Evolutionary conservation across 1,139 yeast genomes (phyloP), one percentile per base, ranked within the genome.

Genomic region (Pichia sorboxylosa): DNA sequence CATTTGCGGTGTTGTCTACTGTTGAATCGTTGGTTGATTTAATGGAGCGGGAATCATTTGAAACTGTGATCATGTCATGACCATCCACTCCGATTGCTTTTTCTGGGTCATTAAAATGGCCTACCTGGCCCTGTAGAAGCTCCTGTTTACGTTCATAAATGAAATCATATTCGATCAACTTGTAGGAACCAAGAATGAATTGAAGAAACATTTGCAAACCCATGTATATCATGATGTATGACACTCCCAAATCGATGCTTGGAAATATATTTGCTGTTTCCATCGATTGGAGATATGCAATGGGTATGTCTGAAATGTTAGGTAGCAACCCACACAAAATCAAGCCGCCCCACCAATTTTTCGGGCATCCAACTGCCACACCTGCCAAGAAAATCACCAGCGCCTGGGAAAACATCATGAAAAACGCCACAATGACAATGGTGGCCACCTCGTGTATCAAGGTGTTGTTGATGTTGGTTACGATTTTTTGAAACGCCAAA

Each of bases 221-320:
- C 36, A 81, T 61, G 47, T 77, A 83, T 29, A 87, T 77, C 51
- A 87, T 78, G 15, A 83, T 78, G 53, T 81, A 84, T 0, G 96
- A 94, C 21, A 81, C 82, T 11, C 97, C 97, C 45, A 70, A 69
- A 37, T 72, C 69, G 21, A 84, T 83, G 41, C 82, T 73, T 0
- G 72, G 56, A 45, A 87, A 78, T 2, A 70, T 62, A 21, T 33
- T 18, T 0, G 72, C 63, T n/a, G 69, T 62, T 23, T 81, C 75
- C 52, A 85, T 59, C 1, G 93, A 79, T 47, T 83, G 93, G 26
- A 85, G 64, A 46, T 84, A 84, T 0, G 95, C 95, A 46, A 85
- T 81, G 1, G 95, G 95, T 39, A 85, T 62, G 57, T 85, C 95
- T 8, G 90, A 73, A 30, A 81, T 76, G 47, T 78, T 78, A n/a